Conservation (phyloP, 2,329 filamentous ascomycete species). For the Sarocladium oryzae region DNA sequence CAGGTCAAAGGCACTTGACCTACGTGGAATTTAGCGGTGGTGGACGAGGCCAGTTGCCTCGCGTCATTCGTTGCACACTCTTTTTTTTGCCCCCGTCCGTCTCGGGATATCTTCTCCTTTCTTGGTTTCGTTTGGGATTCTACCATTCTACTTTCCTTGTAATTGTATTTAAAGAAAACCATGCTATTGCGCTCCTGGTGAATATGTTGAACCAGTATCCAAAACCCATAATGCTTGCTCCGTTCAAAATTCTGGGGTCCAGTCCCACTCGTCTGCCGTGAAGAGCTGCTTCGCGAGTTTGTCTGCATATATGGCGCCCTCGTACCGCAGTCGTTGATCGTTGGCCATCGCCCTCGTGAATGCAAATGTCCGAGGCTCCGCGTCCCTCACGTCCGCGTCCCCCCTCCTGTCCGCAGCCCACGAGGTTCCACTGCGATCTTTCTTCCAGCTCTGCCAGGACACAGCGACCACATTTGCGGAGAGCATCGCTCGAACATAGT, state of each 20-base stretch:
- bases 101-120: background rate
- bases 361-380: slow-evolving; percentile 27
- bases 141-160: background rate
- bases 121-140: background rate
- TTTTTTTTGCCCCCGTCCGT: too few species aligned
- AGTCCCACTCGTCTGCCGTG: slow-evolving; percentile 51
- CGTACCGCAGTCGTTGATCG: slow-evolving; percentile 43
- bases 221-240: too few species aligned
- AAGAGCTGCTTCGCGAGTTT: slow-evolving; percentile 47
- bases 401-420: slow-evolving; percentile 29
- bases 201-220: background rate
- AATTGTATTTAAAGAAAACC: background rate
- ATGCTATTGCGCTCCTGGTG: background rate
- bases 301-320: slow-evolving; percentile 43
- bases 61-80: slow-evolving; percentile 1
- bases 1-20: background rate
- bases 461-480: slow-evolving; percentile 39
- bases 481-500: slow-evolving; percentile 55
- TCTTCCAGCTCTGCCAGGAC: slow-evolving; percentile 39
- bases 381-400: slow-evolving; percentile 8
- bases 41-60: background rate
- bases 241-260: slow-evolving; percentile 45
- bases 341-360: slow-evolving; percentile 45
- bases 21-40: slow-evolving; percentile 2
- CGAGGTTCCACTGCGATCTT: slow-evolving; percentile 28